Conservation (phyloP, 1,139 yeast genomes). For the Yamadazyma friedrichii region DNA sequence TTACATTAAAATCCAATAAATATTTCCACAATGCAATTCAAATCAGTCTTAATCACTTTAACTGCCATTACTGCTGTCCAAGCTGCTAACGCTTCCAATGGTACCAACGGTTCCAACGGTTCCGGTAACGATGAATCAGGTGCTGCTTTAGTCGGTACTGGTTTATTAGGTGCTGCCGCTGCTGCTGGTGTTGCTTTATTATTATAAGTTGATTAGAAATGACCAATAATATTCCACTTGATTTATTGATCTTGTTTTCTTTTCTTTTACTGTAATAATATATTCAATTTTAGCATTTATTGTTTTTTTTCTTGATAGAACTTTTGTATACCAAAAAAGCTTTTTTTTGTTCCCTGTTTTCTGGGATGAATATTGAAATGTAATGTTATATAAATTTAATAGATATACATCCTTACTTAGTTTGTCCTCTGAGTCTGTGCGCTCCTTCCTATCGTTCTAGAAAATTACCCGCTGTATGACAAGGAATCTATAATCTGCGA, state of each 20-base stretch:
- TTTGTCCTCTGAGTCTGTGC: background rate
- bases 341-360: background rate
- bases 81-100: slow-evolving; percentile 37
- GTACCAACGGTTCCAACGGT: slow-evolving; percentile 24
- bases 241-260: background rate
- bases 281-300: background rate
- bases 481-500: too few relatives aligned
- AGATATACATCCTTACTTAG: slow-evolving; percentile 5
- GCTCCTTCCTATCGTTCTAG: background rate
- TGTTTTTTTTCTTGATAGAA: slow-evolving; percentile 1
- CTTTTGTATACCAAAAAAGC: slow-evolving; percentile 1
- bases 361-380: slow-evolving; percentile 4
- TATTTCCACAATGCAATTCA: slow-evolving; percentile 35
- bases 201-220: slow-evolving; percentile 22
- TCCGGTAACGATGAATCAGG: slow-evolving; percentile 21
- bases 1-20: slow-evolving; percentile 1
- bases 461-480: too few relatives aligned
- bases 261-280: slow-evolving; percentile 4
- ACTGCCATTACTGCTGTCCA: slow-evolving; percentile 42
- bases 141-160: slow-evolving; percentile 28
- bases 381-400: slow-evolving; percentile 4
- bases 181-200: slow-evolving; percentile 44
- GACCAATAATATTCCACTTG: background rate
- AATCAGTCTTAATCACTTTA: slow-evolving; percentile 40
- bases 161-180: slow-evolving; percentile 25